Conservation (phyloP, 2,329 filamentous ascomycete species). For the Monosporascus sp. region DNA sequence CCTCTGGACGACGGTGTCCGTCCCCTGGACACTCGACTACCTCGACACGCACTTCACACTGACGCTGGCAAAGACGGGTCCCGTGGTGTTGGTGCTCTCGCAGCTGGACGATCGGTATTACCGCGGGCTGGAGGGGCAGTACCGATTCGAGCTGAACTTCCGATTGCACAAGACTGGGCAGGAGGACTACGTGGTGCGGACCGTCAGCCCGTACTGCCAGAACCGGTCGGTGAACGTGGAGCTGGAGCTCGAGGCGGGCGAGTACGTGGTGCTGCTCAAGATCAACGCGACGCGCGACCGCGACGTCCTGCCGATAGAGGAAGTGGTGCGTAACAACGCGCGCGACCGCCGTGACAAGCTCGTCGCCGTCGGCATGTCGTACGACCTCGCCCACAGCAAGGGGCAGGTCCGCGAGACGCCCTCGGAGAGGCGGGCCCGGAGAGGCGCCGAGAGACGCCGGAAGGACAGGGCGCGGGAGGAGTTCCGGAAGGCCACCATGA, state of each 20-base stretch:
- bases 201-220: conserved; percentile 53
- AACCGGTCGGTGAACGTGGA: conserved; percentile 72
- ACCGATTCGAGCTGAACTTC: conserved; percentile 48
- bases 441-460: conserved; percentile 39
- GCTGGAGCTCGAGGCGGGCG: conserved; percentile 66
- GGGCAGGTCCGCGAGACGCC: conserved; percentile 45
- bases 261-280: conserved; percentile 71
- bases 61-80: conserved; percentile 41
- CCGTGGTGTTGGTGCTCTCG: conserved; percentile 50
- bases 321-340: conserved; percentile 62
- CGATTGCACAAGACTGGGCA: conserved; percentile 45
- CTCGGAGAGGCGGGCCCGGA: conserved; percentile 43
- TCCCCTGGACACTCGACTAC: conserved; percentile 54
- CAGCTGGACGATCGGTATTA: conserved; percentile 57
- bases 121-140: conserved; percentile 51
- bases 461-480: conserved; percentile 35
- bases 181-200: conserved; percentile 52
- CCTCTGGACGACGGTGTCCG: conserved; percentile 44
- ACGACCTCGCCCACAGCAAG: conserved; percentile 66
- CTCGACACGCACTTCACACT: conserved; percentile 51
- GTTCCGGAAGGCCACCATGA: conserved; percentile 31
- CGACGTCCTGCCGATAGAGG: conserved; percentile 49
- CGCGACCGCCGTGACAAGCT: conserved; percentile 66
- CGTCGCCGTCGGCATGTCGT: conserved; percentile 61
- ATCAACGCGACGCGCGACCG: conserved; percentile 61